phyloP scores from a whole-genome alignment of 1,284 basidiomycete species.

The Malassezia psittaci region DNA sequence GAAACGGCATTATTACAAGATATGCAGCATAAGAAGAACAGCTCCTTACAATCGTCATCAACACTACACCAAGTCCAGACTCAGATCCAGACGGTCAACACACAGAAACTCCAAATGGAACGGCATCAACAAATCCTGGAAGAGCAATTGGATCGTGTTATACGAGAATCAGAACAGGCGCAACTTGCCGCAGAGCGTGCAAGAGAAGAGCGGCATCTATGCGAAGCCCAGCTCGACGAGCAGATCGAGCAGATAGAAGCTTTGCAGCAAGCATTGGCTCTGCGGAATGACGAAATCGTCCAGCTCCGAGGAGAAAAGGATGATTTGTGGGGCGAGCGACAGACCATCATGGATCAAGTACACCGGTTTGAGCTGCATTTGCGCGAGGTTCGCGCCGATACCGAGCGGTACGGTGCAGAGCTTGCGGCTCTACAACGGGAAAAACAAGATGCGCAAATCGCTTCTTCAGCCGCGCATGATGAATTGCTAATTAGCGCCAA shows the following conservation, averaged over 20 bases:
- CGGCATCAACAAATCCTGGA: slow-evolving; percentile 6
- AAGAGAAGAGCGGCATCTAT: neutral
- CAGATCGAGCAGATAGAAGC: slow-evolving; percentile 11
- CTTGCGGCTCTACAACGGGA: slow-evolving; percentile 7
- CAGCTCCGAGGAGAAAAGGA: slow-evolving; percentile 17
- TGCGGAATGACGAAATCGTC: slow-evolving; percentile 3
- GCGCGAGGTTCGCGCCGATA: slow-evolving; percentile 16
- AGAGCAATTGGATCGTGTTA: slow-evolving; percentile 6
- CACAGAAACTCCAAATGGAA: slow-evolving; percentile 5
- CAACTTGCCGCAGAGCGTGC: neutral
- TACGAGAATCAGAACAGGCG: neutral
- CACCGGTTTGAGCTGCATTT: slow-evolving; percentile 15
- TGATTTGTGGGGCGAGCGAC: slow-evolving; percentile 15
- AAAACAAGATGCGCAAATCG: neutral
- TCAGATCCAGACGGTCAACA: neutral
- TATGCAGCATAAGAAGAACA: neutral
- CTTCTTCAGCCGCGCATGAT: neutral
- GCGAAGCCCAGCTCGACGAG: slow-evolving; percentile 14
- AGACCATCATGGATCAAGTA: slow-evolving; percentile 15
- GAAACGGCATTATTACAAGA: neutral
- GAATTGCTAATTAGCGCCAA: neutral
- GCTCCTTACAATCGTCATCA: neutral
- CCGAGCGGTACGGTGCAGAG: slow-evolving; percentile 15
- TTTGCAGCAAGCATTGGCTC: slow-evolving; percentile 6
- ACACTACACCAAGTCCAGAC: neutral